Conservation (phyloP, 1,284 basidiomycete species). For the Trichosporon coremiiforme region DNA sequence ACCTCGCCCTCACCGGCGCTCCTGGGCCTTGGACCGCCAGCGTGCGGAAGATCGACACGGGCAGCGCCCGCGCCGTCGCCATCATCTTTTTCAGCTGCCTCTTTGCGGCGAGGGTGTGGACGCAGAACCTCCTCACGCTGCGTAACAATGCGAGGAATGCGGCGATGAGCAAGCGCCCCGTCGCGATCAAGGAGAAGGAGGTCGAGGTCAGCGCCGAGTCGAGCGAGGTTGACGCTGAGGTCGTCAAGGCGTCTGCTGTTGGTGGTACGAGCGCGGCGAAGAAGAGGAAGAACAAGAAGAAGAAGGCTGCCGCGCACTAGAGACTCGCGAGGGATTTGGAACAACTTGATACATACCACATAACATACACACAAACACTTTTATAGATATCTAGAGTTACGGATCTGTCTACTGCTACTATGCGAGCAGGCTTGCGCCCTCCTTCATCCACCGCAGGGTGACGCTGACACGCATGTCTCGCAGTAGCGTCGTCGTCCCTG, state of each 20-base stretch:
- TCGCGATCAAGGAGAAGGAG: slow-evolving; percentile 11
- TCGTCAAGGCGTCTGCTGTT: slow-evolving; percentile 31
- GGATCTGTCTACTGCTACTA: slow-evolving; percentile 18
- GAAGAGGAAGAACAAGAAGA: slow-evolving; percentile 28
- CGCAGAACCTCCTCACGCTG: neutral
- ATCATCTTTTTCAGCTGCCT: slow-evolving; percentile 40
- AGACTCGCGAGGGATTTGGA: neutral
- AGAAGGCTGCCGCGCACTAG: slow-evolving; percentile 10
- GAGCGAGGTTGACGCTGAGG: slow-evolving; percentile 14
- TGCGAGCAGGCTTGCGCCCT: slow-evolving; percentile 46
- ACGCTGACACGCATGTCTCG: slow-evolving; percentile 51
- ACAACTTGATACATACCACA: neutral
- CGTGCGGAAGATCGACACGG: slow-evolving; percentile 21
- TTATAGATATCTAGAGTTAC: neutral
- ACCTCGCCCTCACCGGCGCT: slow-evolving; percentile 32
- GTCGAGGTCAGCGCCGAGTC: neutral
- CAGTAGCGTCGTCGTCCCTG: slow-evolving; percentile 35
- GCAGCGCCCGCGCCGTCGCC: slow-evolving; percentile 39
- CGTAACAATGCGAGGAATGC: neutral
- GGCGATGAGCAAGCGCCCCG: slow-evolving; percentile 1
- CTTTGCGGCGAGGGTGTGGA: slow-evolving; percentile 39
- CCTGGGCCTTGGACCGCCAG: slow-evolving; percentile 20
- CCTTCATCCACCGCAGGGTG: slow-evolving; percentile 55
- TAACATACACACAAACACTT: neutral
- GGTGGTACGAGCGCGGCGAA: slow-evolving; percentile 16